phyloP scores from a whole-genome alignment of 306 rosid genomes.

The Spatholobus suberectus region DNA sequence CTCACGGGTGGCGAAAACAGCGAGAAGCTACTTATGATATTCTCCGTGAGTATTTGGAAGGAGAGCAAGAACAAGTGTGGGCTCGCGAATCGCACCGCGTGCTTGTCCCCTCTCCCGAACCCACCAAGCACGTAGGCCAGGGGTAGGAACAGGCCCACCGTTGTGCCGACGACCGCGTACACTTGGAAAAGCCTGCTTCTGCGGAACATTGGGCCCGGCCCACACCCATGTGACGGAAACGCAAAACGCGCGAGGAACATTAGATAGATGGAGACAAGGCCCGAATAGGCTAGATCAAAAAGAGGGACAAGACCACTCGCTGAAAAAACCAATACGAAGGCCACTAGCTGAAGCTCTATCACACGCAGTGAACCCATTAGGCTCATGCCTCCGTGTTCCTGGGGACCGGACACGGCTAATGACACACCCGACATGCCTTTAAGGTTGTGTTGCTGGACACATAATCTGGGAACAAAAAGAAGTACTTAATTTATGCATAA shows the following conservation, averaged over 20 bases:
- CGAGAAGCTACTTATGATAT: slow-evolving; percentile 68
- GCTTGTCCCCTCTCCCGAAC: slow-evolving; percentile 82
- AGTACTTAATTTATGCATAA: too few species aligned
- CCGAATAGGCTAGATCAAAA: slow-evolving; percentile 67
- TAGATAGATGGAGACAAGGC: slow-evolving; percentile 61
- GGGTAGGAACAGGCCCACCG: slow-evolving; percentile 75
- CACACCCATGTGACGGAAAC: slow-evolving; percentile 57
- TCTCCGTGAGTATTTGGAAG: slow-evolving; percentile 77
- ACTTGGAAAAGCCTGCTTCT: slow-evolving; percentile 56
- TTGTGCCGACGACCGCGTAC: slow-evolving; percentile 69
- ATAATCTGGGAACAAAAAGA: too few species aligned
- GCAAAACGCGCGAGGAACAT: slow-evolving; percentile 61
- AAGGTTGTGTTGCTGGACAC: too few species aligned
- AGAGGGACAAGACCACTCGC: slow-evolving; percentile 88
- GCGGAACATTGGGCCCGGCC: slow-evolving; percentile 47
- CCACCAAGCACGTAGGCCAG: slow-evolving; percentile 82
- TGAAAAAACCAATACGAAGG: slow-evolving; percentile 82
- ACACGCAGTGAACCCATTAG: slow-evolving; percentile 82
- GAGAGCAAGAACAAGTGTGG: slow-evolving; percentile 84
- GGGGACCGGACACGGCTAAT: not conserved
- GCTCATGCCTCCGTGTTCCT: slow-evolving; percentile 46
- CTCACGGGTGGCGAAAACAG: slow-evolving; percentile 80
- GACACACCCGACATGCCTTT: slow-evolving; percentile 86
- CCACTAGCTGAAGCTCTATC: slow-evolving; percentile 84
- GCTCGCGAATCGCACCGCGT: slow-evolving; percentile 64